Evolutionary conservation across 805 yeast species (phyloP).

Genomic region (Candida parachauliodes): DNA sequence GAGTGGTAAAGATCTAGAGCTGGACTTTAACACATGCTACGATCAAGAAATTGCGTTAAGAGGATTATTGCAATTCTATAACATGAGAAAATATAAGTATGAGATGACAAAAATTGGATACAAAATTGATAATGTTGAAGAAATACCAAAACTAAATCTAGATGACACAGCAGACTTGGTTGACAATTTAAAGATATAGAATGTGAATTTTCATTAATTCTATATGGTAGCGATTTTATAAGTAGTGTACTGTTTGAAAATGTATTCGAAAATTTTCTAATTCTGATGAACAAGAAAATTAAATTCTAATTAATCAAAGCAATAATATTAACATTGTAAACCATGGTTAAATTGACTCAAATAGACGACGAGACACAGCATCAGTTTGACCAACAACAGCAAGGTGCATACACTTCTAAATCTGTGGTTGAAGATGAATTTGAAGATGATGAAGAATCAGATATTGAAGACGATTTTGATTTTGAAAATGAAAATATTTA

Average conservation of each 20-base stretch:
- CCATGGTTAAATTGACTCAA: constrained; percentile 74
- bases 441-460: constrained; percentile 46
- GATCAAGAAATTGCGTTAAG: constrained; percentile 85
- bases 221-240: not conserved
- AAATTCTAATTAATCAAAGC: not conserved
- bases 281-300: not conserved
- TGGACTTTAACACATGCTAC: constrained; percentile 70
- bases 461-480: constrained; percentile 68
- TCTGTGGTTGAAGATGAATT: constrained; percentile 25
- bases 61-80: constrained; percentile 74
- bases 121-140: constrained; percentile 23
- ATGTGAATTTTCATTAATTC: too few relatives aligned
- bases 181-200: not conserved
- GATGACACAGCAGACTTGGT: constrained; percentile 11
- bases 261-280: not conserved
- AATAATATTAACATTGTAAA: not conserved
- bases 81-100: constrained; percentile 51
- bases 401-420: constrained; percentile 18
- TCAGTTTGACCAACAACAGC: constrained; percentile 32
- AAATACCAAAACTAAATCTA: constrained; percentile 16
- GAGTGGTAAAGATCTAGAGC: constrained; percentile 72
- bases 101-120: constrained; percentile 60
- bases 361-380: constrained; percentile 55
- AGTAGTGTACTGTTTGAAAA: not conserved
- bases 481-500: constrained; percentile 73